Percentiles rank a stretch among this genome's conserved stretches.
phyloP scores from a whole-genome alignment of 805 yeast species.

The Candida bentonensis region DNA sequence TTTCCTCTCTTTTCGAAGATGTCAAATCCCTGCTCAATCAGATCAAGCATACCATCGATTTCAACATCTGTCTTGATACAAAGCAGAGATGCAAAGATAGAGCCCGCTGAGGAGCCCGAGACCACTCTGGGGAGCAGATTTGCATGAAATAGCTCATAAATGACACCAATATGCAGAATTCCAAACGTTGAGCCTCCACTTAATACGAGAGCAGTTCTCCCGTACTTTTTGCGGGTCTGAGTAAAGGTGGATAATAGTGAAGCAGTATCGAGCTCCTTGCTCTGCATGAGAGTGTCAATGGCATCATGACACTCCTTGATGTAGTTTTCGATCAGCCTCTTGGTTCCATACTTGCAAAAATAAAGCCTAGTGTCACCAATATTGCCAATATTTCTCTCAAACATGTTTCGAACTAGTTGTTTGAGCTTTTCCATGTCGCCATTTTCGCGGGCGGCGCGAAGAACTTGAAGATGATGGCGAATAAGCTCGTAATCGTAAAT shows the following conservation, averaged over 20 bases:
- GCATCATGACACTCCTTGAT: constrained; percentile 59
- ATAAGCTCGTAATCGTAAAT: constrained; percentile 63
- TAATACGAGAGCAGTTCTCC: constrained; percentile 86
- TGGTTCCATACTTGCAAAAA: constrained; percentile 75
- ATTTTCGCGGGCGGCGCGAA: constrained; percentile 42
- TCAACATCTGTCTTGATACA: constrained; percentile 73
- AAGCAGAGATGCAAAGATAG: constrained; percentile 79
- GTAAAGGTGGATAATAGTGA: constrained; percentile 64
- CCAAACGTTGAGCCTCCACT: constrained; percentile 97
- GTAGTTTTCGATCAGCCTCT: constrained; percentile 68
- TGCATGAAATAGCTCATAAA: constrained; percentile 61
- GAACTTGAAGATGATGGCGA: constrained; percentile 33
- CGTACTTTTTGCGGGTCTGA: constrained; percentile 82
- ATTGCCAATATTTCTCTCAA: constrained; percentile 76
- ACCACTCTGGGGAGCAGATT: constrained; percentile 73
- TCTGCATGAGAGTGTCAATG: constrained; percentile 20
- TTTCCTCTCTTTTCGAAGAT: constrained; percentile 44
- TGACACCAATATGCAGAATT: constrained; percentile 80
- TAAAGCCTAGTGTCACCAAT: constrained; percentile 73
- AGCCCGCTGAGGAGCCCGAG: constrained; percentile 93
- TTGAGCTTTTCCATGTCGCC: constrained; percentile 49
- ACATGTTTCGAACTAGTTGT: constrained; percentile 67
- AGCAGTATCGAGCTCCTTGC: constrained; percentile 34
- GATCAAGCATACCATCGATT: constrained; percentile 33
- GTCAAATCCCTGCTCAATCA: constrained; percentile 34